Conservation (phyloP, 2,329 filamentous ascomycete genomes). For the Cadophora malorum region DNA sequence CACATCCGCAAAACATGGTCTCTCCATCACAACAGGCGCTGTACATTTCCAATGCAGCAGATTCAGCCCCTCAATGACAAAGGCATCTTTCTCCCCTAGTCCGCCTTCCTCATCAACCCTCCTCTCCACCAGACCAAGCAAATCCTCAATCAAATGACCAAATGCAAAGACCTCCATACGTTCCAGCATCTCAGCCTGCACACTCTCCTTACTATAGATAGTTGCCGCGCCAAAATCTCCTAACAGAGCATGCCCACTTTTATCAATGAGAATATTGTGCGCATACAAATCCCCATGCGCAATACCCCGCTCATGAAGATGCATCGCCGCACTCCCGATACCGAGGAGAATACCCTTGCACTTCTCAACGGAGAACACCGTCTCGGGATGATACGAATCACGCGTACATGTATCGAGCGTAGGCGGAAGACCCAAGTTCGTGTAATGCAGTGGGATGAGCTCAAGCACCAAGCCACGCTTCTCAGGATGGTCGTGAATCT, state of each 20-base stretch:
- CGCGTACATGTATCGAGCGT: slow-evolving; percentile 54
- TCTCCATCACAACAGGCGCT: slow-evolving; percentile 39
- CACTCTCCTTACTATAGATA: slow-evolving; percentile 47
- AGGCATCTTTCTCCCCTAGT: slow-evolving; percentile 40
- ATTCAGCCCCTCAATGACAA: slow-evolving; percentile 40
- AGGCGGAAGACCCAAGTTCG: slow-evolving; percentile 52
- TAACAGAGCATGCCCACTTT: slow-evolving; percentile 52
- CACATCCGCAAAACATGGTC: slow-evolving; percentile 42
- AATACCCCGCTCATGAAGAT: slow-evolving; percentile 53
- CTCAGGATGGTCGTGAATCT: slow-evolving; percentile 50
- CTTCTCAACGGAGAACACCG: slow-evolving; percentile 42
- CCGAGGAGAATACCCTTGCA: slow-evolving; percentile 49
- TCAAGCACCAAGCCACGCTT: slow-evolving; percentile 54
- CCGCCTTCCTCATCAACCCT: slow-evolving; percentile 33
- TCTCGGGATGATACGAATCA: slow-evolving; percentile 49
- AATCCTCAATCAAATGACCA: slow-evolving; percentile 54
- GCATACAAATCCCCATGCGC: slow-evolving; percentile 56
- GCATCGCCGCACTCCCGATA: slow-evolving; percentile 51
- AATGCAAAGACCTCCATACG: slow-evolving; percentile 56
- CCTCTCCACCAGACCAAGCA: slow-evolving; percentile 47
- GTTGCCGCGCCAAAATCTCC: slow-evolving; percentile 57
- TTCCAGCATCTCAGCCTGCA: slow-evolving; percentile 46
- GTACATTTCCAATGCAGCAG: slow-evolving; percentile 42
- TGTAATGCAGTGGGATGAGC: slow-evolving; percentile 53
- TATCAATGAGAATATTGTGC: slow-evolving; percentile 54